Evolutionary conservation across 805 yeast species (phyloP).

Genomic region (Ogataea siamensis): DNA sequence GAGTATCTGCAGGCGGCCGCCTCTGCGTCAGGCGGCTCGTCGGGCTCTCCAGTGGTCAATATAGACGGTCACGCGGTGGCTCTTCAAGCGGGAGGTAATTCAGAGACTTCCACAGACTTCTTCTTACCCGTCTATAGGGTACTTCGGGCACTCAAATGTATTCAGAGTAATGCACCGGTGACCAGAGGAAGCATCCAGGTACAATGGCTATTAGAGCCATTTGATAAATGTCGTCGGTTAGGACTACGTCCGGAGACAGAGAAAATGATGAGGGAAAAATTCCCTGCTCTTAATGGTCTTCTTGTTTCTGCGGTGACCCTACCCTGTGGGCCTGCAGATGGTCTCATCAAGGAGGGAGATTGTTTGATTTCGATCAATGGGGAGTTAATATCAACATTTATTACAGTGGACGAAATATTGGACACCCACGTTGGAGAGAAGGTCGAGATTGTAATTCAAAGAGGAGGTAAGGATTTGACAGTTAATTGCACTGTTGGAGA

Average conservation of each 20-base stretch:
- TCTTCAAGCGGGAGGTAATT: conserved; percentile 89
- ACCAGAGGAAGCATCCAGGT: conserved; percentile 92
- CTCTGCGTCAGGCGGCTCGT: conserved; percentile 91
- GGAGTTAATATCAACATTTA: conserved; percentile 61
- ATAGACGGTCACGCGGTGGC: conserved; percentile 87
- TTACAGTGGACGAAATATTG: conserved; percentile 77
- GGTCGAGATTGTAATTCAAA: conserved; percentile 58
- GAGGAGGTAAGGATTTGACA: conserved; percentile 64
- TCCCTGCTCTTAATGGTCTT: conserved; percentile 76
- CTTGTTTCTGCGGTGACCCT: conserved; percentile 78
- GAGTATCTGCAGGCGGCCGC: conserved; percentile 97
- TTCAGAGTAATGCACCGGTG: conserved; percentile 56
- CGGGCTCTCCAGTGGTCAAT: conserved; percentile 95
- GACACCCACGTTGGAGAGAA: conserved; percentile 66
- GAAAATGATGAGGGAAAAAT: conserved; percentile 58
- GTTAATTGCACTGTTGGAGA: conserved; percentile 63
- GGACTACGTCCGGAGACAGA: conserved; percentile 80
- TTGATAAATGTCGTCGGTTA: conserved; percentile 83
- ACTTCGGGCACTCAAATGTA: conserved; percentile 71
- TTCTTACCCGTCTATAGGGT: conserved; percentile 86
- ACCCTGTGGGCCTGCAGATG: conserved; percentile 84
- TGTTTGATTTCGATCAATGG: conserved; percentile 73
- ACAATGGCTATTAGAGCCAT: conserved; percentile 84
- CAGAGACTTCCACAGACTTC: conserved; percentile 90
- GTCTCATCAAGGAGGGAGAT: conserved; percentile 78